Evolutionary conservation across 2,329 filamentous ascomycete species (phyloP), one percentile per base, ranked within the genome.

Genomic region (Aspergillus nomiae): DNA sequence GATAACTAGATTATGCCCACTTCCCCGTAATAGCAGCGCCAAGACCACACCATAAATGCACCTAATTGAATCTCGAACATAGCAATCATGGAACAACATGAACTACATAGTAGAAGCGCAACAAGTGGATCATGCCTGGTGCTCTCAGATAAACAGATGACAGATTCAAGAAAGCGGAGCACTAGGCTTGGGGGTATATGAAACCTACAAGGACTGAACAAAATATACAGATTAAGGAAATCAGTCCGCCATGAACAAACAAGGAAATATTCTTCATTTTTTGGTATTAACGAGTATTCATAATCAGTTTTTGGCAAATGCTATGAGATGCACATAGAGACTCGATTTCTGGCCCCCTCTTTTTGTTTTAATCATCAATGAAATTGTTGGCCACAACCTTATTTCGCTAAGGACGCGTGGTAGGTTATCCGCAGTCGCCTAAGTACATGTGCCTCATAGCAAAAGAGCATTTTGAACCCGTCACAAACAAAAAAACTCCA

Each of bases 401-500:
- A 71, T 77, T 76, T 77, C 68, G 70, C 70, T 75, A 77, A 76
- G 73, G 73, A 75, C 73, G 71, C 70, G 74, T 72, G 74, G 72
- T 69, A 73, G 71, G 70, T 73, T 68, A 71, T 77, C 74, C 73
- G 70, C 73, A 74, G 70, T 76, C 76, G 75, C 73, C 76, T 77
- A 78, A 71, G 72, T 77, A 78, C 76, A 77, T 76, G 71, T 75
- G 71, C 76, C 75, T 78, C 76, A 75, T 77, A 77, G 74, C 72
- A 76, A 71, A 74, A 76, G 66, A 75, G 71, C 72, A 74, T 75
- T 76, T 74, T 76, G 72, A 76, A 75, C 74, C 74, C 75, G 71
- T 76, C 72, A 79, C 74, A 79, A 79, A 69, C 64, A 71, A 76
- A 76, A 84, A 84, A 88, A 89, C 87, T 87, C 87, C 86, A 85